phyloP scores from a whole-genome alignment of 2,329 filamentous ascomycete species.

The Ophiostoma piceae region DNA sequence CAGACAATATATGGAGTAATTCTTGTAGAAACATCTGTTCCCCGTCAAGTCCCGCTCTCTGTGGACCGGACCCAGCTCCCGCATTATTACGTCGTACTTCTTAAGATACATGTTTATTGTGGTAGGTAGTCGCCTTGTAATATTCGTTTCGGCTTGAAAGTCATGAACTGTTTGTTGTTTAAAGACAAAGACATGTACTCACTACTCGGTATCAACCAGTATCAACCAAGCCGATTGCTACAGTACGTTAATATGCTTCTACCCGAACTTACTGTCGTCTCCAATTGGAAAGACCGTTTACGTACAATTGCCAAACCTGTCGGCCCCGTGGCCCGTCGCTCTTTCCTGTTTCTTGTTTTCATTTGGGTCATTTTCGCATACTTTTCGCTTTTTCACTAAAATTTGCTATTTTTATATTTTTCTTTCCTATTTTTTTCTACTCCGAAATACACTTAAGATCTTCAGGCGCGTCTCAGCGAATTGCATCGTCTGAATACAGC shows the following conservation, averaged over 20 bases:
- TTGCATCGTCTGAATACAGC: neutral
- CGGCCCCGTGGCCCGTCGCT: too few species aligned
- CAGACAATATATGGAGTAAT: too few species aligned
- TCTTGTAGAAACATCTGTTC: too few species aligned
- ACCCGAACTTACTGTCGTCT: neutral
- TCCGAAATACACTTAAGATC: neutral
- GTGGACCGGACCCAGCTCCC: too few species aligned
- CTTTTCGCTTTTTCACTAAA: neutral
- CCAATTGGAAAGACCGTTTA: neutral
- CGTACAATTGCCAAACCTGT: neutral
- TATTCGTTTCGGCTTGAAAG: too few species aligned
- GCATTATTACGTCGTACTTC: too few species aligned
- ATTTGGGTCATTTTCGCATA: neutral
- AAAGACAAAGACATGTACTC: too few species aligned
- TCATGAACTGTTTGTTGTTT: too few species aligned
- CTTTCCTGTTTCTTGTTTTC: neutral
- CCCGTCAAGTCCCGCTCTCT: too few species aligned
- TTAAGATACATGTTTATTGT: too few species aligned
- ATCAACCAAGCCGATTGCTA: neutral
- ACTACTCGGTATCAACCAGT: too few species aligned
- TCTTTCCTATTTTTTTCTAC: neutral
- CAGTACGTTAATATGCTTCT: neutral
- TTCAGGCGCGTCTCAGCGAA: slow-evolving; percentile 2
- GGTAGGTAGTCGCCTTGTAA: too few species aligned
- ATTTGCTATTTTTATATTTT: neutral